A percentile compares a stretch with the other conserved stretches of the same genome.
These are phyloP conservation scores for Fraxinus excelsior DNA, from an alignment of 257 asterid genomes.

Conservation along the genomic window DNA sequence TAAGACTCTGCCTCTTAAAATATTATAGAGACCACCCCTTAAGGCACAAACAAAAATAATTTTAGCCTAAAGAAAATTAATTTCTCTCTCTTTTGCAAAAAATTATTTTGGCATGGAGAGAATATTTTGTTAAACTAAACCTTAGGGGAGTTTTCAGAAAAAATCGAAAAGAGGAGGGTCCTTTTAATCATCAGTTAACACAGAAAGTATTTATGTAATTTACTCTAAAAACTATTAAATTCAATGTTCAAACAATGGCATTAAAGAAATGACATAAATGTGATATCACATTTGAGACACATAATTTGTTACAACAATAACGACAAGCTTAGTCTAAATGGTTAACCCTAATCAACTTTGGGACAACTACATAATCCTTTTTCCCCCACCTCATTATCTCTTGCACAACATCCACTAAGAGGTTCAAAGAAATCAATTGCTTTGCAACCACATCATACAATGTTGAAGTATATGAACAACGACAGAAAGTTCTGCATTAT, in stretches of 20 bases:
- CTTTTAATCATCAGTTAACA: neutral
- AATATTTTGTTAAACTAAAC: neutral
- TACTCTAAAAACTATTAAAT: neutral
- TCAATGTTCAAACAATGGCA: neutral
- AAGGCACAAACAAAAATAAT: too few species aligned
- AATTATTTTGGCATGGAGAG: neutral
- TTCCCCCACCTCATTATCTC: neutral
- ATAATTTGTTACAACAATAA: neutral
- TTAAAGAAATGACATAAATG: neutral
- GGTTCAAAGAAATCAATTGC: neutral
- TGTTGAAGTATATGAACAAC: too few species aligned
- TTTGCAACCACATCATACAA: neutral
- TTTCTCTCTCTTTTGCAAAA: neutral
- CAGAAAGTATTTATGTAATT: neutral
- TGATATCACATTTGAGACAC: neutral
- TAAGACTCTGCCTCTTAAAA: too few species aligned
- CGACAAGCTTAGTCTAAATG: neutral
- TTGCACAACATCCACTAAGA: neutral
- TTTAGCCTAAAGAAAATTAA: too few species aligned
- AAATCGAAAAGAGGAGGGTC: neutral
- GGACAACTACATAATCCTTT: neutral
- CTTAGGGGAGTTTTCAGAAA: neutral
- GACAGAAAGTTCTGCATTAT: neutral
- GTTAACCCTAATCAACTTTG: neutral
- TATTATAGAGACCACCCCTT: too few species aligned